These are phyloP conservation scores for Tricholomella constricta DNA, from an alignment of 768 basidiomycete species.

Conservation along the genomic window DNA sequence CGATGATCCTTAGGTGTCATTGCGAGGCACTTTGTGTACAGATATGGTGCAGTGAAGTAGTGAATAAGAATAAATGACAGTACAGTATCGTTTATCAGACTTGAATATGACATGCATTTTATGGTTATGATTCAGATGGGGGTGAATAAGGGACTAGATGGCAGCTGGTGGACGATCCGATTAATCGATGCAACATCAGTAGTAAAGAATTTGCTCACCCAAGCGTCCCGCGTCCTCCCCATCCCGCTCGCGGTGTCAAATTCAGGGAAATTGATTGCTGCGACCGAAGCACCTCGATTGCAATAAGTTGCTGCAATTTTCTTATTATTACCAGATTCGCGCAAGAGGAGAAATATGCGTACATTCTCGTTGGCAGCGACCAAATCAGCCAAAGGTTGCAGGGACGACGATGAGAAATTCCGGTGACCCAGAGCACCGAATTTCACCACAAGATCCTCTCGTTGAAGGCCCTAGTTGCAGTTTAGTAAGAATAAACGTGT, in stretches of 20 bases:
- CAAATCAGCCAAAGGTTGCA: constrained; percentile 73
- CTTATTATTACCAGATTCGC: not conserved
- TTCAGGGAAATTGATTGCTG: constrained; percentile 47
- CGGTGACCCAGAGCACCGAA: constrained; percentile 65
- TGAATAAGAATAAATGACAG: too few species aligned
- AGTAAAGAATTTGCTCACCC: constrained; percentile 53
- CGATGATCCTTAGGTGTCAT: not conserved
- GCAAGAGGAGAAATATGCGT: constrained; percentile 25
- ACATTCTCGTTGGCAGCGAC: constrained; percentile 83
- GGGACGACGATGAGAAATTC: constrained; percentile 50
- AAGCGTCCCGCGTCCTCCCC: constrained; percentile 86
- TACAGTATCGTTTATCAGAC: not conserved
- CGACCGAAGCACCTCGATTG: constrained; percentile 58
- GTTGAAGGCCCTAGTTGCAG: constrained; percentile 56
- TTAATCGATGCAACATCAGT: not conserved
- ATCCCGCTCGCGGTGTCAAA: constrained; percentile 72
- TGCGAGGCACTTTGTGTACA: too few species aligned
- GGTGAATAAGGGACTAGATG: constrained; percentile 58
- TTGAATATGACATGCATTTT: not conserved
- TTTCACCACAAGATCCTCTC: constrained; percentile 70
- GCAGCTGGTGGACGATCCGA: constrained; percentile 41
- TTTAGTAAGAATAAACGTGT: too few species aligned
- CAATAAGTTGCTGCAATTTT: constrained; percentile 52
- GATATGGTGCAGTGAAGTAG: not conserved
- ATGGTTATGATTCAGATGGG: constrained; percentile 10